Conservation (phyloP, 495 filamentous ascomycete species). For the Xylaria grammica region DNA sequence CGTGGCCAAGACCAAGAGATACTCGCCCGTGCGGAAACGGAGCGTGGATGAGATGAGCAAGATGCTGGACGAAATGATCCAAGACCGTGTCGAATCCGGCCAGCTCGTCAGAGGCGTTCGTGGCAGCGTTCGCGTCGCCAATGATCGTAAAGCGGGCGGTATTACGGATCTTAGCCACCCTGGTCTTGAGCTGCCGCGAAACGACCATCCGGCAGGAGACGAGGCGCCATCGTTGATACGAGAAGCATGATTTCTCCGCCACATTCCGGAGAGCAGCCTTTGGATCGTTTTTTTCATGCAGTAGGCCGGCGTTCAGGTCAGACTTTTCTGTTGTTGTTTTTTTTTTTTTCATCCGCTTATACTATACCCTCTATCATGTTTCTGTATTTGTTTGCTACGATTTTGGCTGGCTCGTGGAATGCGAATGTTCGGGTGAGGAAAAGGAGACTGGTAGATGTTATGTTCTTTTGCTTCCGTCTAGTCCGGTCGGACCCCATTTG, state of each 20-base stretch:
- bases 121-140: constrained; percentile 58
- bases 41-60: constrained; percentile 87
- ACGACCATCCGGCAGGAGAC: constrained; percentile 33
- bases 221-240: constrained; percentile 37
- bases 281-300: constrained; percentile 31
- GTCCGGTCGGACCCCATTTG: constrained; percentile 29
- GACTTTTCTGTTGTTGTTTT: too few species aligned
- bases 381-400: constrained; percentile 40
- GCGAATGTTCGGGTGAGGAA: constrained; percentile 36
- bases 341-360: constrained; percentile 31
- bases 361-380: constrained; percentile 38
- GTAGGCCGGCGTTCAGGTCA: constrained; percentile 38
- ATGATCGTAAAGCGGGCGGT: constrained; percentile 35
- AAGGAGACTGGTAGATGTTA: constrained; percentile 26
- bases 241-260: constrained; percentile 39
- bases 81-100: constrained; percentile 76
- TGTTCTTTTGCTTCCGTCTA: constrained; percentile 30
- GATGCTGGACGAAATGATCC: constrained; percentile 94
- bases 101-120: constrained; percentile 64
- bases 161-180: constrained; percentile 24
- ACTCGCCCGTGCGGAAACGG: constrained; percentile 53
- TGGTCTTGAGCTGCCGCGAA: constrained; percentile 42
- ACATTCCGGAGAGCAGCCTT: constrained; percentile 23
- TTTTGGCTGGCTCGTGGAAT: constrained; percentile 31
- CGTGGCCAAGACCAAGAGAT: constrained; percentile 35